Evolutionary conservation across 1,284 basidiomycete species (phyloP), one percentile per base, ranked within the genome.

Genomic region (Cutaneotrichosporon cutaneum): DNA sequence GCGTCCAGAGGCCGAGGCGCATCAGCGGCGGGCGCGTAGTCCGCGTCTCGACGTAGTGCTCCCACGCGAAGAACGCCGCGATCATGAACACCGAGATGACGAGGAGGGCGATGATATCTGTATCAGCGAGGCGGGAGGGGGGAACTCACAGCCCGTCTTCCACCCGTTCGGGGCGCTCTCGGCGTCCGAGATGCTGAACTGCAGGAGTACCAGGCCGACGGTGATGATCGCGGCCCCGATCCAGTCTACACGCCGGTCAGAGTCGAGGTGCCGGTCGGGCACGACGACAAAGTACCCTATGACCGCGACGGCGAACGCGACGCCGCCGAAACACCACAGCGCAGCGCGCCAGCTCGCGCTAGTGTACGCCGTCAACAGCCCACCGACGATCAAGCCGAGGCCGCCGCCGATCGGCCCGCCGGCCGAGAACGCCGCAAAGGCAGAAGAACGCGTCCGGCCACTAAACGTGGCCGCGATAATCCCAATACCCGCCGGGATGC

Each of bases 351-450:
- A 91, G 2, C 82, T 66, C 10, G 36, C 68, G 64, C 73, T 70
- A 1, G 87, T 85, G 32, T 86, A 83, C 68, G 90, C 83, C 0
- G 86, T 88, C 22, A 94, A 79, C 2, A 88, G 78, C 33, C 89
- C 90, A 11, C 90, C 90, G 4, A 89, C 69, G 0, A 86, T 77
- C 8, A 83, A 82, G 0, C 90, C 90, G 8, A 92, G 77, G 0
- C 85, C 87, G 0, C 83, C 87, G 0, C 90, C 92, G 0, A 93
- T 76, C 0, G 92, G 90, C 4, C 89, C 90, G 18, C 92, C 91
- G 0, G 90, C 77, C 3, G 72, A 69, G 63, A 91, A 92, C 0
- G 87, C 86, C 0, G 90, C 85, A 67, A 92, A 92, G 0, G 90
- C 90, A 0, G 85, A 77, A 0, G 88, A 86, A 6, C 91, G 84